These are phyloP conservation scores for Rhizopogon vesiculosus DNA, from an alignment of 768 basidiomycete genomes.

Conservation along the genomic window DNA sequence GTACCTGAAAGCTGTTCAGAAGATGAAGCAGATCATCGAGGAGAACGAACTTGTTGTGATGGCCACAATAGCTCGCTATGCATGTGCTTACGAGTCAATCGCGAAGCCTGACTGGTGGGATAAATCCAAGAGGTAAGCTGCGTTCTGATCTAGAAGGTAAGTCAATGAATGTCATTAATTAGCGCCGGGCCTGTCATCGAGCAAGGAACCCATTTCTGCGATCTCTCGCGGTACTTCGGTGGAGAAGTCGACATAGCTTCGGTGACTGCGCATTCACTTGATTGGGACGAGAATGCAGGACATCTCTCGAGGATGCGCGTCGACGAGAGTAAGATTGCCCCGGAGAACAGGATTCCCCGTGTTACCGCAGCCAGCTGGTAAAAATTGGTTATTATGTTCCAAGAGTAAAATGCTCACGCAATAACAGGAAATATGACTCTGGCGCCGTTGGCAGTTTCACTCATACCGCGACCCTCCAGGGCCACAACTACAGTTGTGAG, in stretches of 20 bases:
- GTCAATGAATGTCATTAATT: slow-evolving; percentile 1
- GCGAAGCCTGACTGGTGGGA: slow-evolving; percentile 92
- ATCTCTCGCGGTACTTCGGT: slow-evolving; percentile 95
- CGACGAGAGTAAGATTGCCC: slow-evolving; percentile 80
- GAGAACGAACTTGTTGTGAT: slow-evolving; percentile 94
- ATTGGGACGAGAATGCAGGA: slow-evolving; percentile 90
- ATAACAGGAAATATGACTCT: slow-evolving; percentile 82
- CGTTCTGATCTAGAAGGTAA: not conserved
- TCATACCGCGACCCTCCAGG: slow-evolving; percentile 89
- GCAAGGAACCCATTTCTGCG: slow-evolving; percentile 96
- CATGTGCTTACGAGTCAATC: slow-evolving; percentile 78
- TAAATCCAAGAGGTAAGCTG: slow-evolving; percentile 69
- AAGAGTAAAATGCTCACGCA: not conserved
- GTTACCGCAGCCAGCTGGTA: slow-evolving; percentile 91
- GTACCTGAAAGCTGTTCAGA: slow-evolving; percentile 89
- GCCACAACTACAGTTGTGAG: slow-evolving; percentile 90
- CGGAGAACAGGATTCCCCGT: slow-evolving; percentile 90
- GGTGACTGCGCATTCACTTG: slow-evolving; percentile 82
- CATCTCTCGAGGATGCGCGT: slow-evolving; percentile 73
- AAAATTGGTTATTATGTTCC: slow-evolving; percentile 2
- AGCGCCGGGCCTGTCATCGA: slow-evolving; percentile 80
- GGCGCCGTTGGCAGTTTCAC: slow-evolving; percentile 93
- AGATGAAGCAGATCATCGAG: slow-evolving; percentile 94
- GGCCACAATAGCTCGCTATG: slow-evolving; percentile 94
- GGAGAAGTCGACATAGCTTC: slow-evolving; percentile 87